phyloP scores from a whole-genome alignment of 2,329 filamentous ascomycete genomes.

The Stachybotrys chartarum region DNA sequence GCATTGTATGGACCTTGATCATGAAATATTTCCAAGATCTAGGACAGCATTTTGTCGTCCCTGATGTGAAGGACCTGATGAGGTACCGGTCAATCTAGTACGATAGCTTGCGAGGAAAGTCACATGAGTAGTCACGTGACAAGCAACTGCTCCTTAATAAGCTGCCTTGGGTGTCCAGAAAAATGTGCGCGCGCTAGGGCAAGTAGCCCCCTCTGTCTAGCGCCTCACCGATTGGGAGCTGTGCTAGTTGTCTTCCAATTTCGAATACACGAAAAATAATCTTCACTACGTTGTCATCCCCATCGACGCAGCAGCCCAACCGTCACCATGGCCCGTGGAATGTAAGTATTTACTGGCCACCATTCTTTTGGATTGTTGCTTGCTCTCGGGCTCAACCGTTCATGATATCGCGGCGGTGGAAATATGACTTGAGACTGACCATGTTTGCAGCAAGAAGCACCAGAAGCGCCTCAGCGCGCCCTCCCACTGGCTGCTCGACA shows the following conservation, averaged over 20 bases:
- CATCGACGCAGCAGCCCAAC: conserved; percentile 28
- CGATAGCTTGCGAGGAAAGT: too few relatives aligned
- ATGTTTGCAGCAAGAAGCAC: conserved; percentile 79
- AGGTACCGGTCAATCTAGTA: too few relatives aligned
- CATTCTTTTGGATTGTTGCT: neutral
- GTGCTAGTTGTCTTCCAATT: conserved; percentile 12
- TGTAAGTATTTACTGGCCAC: conserved; percentile 32
- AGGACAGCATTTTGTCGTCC: too few relatives aligned
- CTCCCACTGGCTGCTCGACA: conserved; percentile 99
- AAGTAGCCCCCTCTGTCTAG: conserved; percentile 21
- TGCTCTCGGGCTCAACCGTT: conserved; percentile 3
- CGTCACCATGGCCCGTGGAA: conserved; percentile 59
- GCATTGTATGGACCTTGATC: too few relatives aligned
- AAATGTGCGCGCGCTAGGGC: conserved; percentile 20
- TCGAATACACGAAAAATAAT: neutral
- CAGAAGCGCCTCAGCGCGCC: conserved; percentile 99
- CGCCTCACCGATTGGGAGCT: conserved; percentile 18
- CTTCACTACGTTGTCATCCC: conserved; percentile 18
- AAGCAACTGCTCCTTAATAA: neutral
- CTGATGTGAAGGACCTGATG: too few relatives aligned
- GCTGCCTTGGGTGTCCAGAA: neutral
- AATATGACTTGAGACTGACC: conserved; percentile 17
- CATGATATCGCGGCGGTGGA: neutral
- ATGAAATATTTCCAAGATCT: too few relatives aligned
- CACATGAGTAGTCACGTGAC: neutral